Evolutionary conservation across 345 rosid genomes (phyloP).

Genomic region (Rhizophora apiculata): DNA sequence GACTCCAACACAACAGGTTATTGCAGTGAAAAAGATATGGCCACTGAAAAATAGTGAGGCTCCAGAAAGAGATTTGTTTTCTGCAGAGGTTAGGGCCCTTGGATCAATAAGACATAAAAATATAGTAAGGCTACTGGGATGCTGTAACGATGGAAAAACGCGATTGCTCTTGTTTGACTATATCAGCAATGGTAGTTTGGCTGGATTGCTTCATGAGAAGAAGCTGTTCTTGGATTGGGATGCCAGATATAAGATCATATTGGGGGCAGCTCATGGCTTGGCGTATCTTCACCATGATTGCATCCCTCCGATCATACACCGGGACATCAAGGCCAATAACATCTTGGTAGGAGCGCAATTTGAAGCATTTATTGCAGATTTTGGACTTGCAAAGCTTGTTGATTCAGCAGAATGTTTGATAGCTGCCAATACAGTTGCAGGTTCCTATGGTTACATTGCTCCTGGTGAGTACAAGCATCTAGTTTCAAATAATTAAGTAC

Average conservation of each 20-base stretch:
- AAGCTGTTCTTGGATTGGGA: conserved; percentile 56
- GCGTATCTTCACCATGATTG: conserved; percentile 78
- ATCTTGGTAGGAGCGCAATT: conserved; percentile 63
- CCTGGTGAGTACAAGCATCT: conserved; percentile 50
- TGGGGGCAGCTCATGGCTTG: conserved; percentile 71
- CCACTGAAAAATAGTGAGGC: conserved; percentile 45
- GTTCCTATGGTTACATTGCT: conserved; percentile 78
- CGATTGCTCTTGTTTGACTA: conserved; percentile 64
- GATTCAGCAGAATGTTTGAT: conserved; percentile 43
- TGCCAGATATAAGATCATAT: conserved; percentile 54
- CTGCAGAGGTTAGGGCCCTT: conserved; percentile 64
- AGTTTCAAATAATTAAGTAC: background rate
- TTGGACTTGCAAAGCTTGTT: conserved; percentile 64
- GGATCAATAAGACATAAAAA: conserved; percentile 70
- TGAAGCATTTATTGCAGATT: conserved; percentile 68
- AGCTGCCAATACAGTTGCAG: conserved; percentile 53
- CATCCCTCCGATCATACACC: conserved; percentile 63
- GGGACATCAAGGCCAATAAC: conserved; percentile 71
- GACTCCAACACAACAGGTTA: conserved; percentile 44
- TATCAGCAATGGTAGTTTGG: conserved; percentile 62
- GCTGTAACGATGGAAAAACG: conserved; percentile 55
- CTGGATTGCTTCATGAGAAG: conserved; percentile 56
- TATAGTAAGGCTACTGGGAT: conserved; percentile 67
- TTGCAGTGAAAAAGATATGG: conserved; percentile 77
- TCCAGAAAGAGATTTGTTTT: conserved; percentile 53